A percentile compares a stretch with the other conserved stretches of the same genome.
Conservation (phyloP, 2,329 filamentous ascomycete species). For the Claviceps paspali region DNA sequence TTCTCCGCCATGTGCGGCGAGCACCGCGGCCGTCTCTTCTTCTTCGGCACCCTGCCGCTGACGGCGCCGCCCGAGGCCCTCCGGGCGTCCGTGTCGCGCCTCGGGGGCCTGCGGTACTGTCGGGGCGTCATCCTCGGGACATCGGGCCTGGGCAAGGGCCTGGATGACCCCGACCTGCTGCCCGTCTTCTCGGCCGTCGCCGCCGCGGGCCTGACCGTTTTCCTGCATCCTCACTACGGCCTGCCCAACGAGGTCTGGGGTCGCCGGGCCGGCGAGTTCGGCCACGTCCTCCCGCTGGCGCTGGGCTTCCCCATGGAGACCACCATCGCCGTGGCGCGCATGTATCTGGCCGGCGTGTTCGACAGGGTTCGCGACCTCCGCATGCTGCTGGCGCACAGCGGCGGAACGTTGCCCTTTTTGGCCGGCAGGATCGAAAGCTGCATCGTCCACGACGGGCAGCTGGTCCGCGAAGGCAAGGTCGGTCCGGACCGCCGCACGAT, state of each 20-base stretch:
- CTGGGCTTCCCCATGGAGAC: slow-evolving; percentile 87
- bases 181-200: slow-evolving; percentile 59
- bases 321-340: slow-evolving; percentile 74
- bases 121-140: slow-evolving; percentile 84
- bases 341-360: slow-evolving; percentile 78
- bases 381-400: slow-evolving; percentile 74
- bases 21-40: slow-evolving; percentile 56
- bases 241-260: slow-evolving; percentile 71
- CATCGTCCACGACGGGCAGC: slow-evolving; percentile 64
- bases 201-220: slow-evolving; percentile 49
- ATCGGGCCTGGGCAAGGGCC: slow-evolving; percentile 59
- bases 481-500: slow-evolving; percentile 30
- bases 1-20: slow-evolving; percentile 56
- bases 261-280: slow-evolving; percentile 55
- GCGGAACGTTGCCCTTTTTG: slow-evolving; percentile 76
- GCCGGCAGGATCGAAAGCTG: slow-evolving; percentile 82
- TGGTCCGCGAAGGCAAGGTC: slow-evolving; percentile 47
- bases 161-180: slow-evolving; percentile 63
- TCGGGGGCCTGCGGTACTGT: slow-evolving; percentile 49
- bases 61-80: slow-evolving; percentile 49
- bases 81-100: slow-evolving; percentile 46
- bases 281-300: slow-evolving; percentile 73
- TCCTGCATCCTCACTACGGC: slow-evolving; percentile 87
- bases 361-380: slow-evolving; percentile 54
- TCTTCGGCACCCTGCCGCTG: slow-evolving; percentile 70